A percentile compares a stretch with the other conserved stretches of the same genome.
phyloP scores from a whole-genome alignment of 2,329 filamentous ascomycete species.

The Ceratocystis cubensis region DNA sequence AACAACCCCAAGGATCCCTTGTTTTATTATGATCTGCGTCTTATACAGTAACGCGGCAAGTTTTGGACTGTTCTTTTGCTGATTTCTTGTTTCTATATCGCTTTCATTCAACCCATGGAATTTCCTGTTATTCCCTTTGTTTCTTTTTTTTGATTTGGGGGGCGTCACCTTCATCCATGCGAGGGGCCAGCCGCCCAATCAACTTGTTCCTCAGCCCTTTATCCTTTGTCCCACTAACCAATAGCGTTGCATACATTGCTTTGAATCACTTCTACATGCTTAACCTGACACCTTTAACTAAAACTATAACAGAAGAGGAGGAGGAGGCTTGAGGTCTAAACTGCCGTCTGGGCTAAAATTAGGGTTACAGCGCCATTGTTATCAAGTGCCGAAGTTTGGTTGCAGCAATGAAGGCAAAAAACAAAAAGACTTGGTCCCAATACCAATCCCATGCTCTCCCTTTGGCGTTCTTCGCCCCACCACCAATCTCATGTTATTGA shows the following conservation, averaged over 20 bases:
- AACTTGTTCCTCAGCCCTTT: too few species aligned
- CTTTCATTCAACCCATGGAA: not conserved
- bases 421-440: not conserved
- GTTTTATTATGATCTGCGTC: constrained; percentile 1
- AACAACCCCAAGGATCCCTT: not conserved
- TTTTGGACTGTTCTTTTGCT: not conserved
- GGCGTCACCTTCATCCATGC: not conserved
- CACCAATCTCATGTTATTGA: not conserved
- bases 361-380: not conserved
- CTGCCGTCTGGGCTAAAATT: not conserved
- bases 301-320: too few species aligned
- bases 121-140: not conserved
- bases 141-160: not conserved
- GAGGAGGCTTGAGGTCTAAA: not conserved
- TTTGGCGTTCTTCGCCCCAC: not conserved
- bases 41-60: not conserved
- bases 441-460: not conserved
- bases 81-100: not conserved
- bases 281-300: not conserved
- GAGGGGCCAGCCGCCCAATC: too few species aligned
- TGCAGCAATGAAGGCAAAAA: not conserved
- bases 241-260: not conserved
- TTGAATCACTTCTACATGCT: not conserved
- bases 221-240: not conserved
- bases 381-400: not conserved